These are phyloP conservation scores for Aspergillus bridgeri DNA, from an alignment of 495 filamentous ascomycete genomes.

Conservation along the genomic window DNA sequence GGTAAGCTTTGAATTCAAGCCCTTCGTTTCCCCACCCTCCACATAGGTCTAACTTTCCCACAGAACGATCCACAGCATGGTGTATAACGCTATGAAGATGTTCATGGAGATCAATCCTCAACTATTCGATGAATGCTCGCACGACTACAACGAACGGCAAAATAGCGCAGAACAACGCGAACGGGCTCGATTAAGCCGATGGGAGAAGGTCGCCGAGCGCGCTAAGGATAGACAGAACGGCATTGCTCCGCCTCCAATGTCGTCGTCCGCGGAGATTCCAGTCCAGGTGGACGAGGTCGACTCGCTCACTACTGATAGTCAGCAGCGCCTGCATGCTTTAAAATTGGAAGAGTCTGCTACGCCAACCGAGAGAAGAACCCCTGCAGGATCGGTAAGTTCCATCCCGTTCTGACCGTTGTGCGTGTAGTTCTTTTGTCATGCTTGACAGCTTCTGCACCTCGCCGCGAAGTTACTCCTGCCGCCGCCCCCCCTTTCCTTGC, in stretches of 20 bases:
- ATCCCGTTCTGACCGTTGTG: conserved; percentile 22
- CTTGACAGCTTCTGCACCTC: conserved; percentile 12
- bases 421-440: background rate
- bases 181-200: conserved; percentile 71
- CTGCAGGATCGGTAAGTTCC: conserved; percentile 37
- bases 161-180: conserved; percentile 79
- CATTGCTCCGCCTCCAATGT: conserved; percentile 23
- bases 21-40: background rate
- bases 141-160: conserved; percentile 96
- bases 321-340: conserved; percentile 77
- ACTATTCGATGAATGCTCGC: conserved; percentile 97
- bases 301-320: conserved; percentile 72
- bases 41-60: background rate
- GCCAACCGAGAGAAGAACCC: conserved; percentile 45
- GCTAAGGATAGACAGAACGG: conserved; percentile 65
- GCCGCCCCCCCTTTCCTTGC: conserved; percentile 21
- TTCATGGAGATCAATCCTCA: conserved; percentile 99
- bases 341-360: conserved; percentile 65
- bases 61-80: conserved; percentile 99
- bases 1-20: conserved; percentile 56
- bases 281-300: conserved; percentile 69
- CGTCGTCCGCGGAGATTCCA: conserved; percentile 43
- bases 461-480: conserved; percentile 6
- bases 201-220: conserved; percentile 79
- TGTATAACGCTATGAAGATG: conserved; percentile 99